A percentile compares a stretch with the other conserved stretches of the same genome.
Conservation (phyloP, 306 rosid species). For the Vachellia collinsii region DNA sequence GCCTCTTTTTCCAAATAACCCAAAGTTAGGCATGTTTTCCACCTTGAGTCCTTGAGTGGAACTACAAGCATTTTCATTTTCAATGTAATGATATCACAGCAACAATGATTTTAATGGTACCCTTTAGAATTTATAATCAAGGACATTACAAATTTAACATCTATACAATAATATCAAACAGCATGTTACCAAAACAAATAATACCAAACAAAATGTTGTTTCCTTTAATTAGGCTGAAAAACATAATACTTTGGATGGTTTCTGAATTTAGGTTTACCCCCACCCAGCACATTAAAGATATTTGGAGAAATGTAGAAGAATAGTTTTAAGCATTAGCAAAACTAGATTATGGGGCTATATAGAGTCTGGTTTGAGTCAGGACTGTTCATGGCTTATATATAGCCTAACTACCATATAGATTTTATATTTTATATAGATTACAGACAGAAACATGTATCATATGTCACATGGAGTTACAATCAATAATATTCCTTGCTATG, state of each 20-base stretch:
- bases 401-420: too few species aligned
- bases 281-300: background rate
- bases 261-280: background rate
- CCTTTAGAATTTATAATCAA: constrained; percentile 23
- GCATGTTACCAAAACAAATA: background rate
- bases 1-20: constrained; percentile 10
- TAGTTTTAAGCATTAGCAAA: background rate
- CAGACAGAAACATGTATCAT: background rate
- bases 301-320: constrained; percentile 5
- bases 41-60: constrained; percentile 14
- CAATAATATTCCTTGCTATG: background rate
- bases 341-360: too few species aligned
- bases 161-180: background rate
- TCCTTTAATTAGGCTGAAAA: background rate
- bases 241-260: background rate
- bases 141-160: constrained; percentile 19
- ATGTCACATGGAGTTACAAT: background rate
- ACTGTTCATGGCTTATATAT: too few species aligned
- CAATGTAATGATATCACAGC: constrained; percentile 24
- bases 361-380: too few species aligned
- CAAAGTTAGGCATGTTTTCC: constrained; percentile 11
- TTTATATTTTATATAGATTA: background rate
- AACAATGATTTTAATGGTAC: constrained; percentile 27
- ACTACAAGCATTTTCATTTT: constrained; percentile 12
- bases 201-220: background rate